These are phyloP conservation scores for Phytophthora sojae DNA, from an alignment of 352 stramenopile genomes.

Conservation along the genomic window DNA sequence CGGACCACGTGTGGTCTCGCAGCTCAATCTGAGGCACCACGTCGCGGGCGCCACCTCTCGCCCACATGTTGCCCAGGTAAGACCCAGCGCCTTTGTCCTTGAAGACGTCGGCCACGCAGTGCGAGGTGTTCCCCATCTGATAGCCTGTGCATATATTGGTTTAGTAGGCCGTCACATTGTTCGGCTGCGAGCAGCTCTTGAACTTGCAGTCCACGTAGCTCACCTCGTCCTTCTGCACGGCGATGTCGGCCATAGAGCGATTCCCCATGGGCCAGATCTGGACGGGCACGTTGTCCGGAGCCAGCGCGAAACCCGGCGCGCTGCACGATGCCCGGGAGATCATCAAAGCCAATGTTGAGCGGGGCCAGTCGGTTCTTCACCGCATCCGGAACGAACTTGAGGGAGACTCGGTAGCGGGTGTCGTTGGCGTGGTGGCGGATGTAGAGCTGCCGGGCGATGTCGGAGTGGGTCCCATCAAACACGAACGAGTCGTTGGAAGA, in stretches of 20 bases:
- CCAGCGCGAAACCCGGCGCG: constrained; percentile 37
- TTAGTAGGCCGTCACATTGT: constrained; percentile 15
- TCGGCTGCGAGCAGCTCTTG: constrained; percentile 38
- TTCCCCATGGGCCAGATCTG: constrained; percentile 31
- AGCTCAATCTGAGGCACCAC: constrained; percentile 27
- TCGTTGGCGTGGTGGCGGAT: constrained; percentile 22
- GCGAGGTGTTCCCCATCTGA: constrained; percentile 38
- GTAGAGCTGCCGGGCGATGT: constrained; percentile 47
- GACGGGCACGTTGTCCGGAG: constrained; percentile 14
- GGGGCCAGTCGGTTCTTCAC: constrained; percentile 16
- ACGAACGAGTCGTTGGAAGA: constrained; percentile 18
- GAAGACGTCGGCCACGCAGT: constrained; percentile 38
- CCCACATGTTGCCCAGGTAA: constrained; percentile 37
- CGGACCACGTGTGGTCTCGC: constrained; percentile 26
- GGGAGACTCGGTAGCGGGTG: not conserved
- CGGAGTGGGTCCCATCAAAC: constrained; percentile 46
- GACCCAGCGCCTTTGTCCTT: not conserved
- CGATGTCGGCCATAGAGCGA: constrained; percentile 36
- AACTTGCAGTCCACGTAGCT: constrained; percentile 17
- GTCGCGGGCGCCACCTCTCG: constrained; percentile 22
- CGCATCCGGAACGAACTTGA: constrained; percentile 16
- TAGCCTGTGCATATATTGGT: constrained; percentile 34
- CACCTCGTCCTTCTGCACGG: constrained; percentile 21
- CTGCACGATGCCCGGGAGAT: constrained; percentile 37
- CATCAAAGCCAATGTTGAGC: constrained; percentile 24